Conservation (phyloP, 305 asterid genomes). For the Fraxinus baroniana region DNA sequence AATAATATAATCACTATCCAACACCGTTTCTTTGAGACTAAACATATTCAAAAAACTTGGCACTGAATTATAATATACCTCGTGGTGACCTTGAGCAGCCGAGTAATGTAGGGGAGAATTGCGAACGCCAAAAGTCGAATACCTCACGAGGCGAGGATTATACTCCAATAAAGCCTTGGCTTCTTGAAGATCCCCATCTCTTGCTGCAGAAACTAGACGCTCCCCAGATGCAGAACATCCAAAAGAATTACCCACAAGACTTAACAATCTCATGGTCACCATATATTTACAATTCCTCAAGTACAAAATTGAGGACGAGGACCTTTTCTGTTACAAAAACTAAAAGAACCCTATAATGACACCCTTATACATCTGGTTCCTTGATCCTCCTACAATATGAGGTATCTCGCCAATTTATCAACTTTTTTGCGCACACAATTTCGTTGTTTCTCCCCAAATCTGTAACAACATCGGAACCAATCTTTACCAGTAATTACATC, state of each 20-base stretch:
- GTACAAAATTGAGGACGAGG: conserved; percentile 1
- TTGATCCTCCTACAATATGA: conserved; percentile 28
- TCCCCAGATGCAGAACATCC: conserved; percentile 95
- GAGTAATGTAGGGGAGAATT: conserved; percentile 89
- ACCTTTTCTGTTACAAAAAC: conserved; percentile 9
- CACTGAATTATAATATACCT: conserved; percentile 40
- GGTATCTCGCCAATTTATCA: conserved; percentile 26
- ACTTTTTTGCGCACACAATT: conserved; percentile 25
- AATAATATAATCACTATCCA: conserved; percentile 20
- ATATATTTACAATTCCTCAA: conserved; percentile 29
- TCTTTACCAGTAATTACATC: conserved; percentile 29
- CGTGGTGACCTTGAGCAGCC: conserved; percentile 91
- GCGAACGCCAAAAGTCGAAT: conserved; percentile 82
- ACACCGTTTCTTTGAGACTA: not conserved
- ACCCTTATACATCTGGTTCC: conserved; percentile 4
- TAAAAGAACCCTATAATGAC: conserved; percentile 1
- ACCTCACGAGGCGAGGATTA: conserved; percentile 78
- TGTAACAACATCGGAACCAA: conserved; percentile 36
- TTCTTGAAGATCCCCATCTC: conserved; percentile 92
- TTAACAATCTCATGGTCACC: conserved; percentile 59
- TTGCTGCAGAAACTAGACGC: conserved; percentile 83
- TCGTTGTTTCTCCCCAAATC: conserved; percentile 43
- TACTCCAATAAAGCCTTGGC: conserved; percentile 87
- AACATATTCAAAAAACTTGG: not conserved
- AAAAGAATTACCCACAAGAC: conserved; percentile 77